Conservation (phyloP, 208 protist species). For the Crithidia brevicula region DNA sequence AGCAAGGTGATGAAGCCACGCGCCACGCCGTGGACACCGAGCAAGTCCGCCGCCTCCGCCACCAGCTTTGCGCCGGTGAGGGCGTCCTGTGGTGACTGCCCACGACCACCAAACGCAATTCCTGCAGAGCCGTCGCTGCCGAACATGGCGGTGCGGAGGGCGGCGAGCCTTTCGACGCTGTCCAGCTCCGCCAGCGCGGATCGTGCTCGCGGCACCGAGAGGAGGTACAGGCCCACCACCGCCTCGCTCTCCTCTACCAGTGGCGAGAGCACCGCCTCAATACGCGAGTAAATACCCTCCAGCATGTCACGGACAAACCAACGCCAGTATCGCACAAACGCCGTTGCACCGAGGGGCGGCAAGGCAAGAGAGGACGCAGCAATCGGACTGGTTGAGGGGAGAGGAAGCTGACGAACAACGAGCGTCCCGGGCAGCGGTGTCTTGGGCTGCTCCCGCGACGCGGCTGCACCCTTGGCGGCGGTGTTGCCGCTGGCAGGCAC, state of each 20-base stretch:
- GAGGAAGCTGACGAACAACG: slow-evolving; percentile 16
- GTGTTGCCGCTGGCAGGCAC: neutral
- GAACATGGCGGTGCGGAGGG: neutral
- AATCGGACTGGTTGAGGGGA: slow-evolving; percentile 19
- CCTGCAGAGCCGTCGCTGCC: neutral
- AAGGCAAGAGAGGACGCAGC: slow-evolving; percentile 15
- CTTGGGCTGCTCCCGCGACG: neutral
- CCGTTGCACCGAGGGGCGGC: slow-evolving; percentile 51
- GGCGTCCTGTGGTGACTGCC: neutral
- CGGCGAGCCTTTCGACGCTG: slow-evolving; percentile 9
- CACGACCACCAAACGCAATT: neutral
- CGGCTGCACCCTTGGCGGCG: neutral
- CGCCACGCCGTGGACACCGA: slow-evolving; percentile 29
- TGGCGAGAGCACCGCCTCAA: slow-evolving; percentile 53
- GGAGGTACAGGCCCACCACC: slow-evolving; percentile 69
- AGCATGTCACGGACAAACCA: slow-evolving; percentile 52
- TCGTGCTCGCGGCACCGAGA: slow-evolving; percentile 47
- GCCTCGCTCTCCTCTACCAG: slow-evolving; percentile 76
- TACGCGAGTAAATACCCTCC: slow-evolving; percentile 43
- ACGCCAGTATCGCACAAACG: slow-evolving; percentile 70
- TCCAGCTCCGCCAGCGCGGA: slow-evolving; percentile 36
- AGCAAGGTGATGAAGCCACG: slow-evolving; percentile 34
- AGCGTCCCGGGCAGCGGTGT: slow-evolving; percentile 18
- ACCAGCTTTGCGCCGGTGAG: slow-evolving; percentile 23
- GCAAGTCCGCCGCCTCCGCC: slow-evolving; percentile 25